Evolutionary conservation across 2,329 filamentous ascomycete genomes (phyloP).

Genomic region (Colletotrichum lini): DNA sequence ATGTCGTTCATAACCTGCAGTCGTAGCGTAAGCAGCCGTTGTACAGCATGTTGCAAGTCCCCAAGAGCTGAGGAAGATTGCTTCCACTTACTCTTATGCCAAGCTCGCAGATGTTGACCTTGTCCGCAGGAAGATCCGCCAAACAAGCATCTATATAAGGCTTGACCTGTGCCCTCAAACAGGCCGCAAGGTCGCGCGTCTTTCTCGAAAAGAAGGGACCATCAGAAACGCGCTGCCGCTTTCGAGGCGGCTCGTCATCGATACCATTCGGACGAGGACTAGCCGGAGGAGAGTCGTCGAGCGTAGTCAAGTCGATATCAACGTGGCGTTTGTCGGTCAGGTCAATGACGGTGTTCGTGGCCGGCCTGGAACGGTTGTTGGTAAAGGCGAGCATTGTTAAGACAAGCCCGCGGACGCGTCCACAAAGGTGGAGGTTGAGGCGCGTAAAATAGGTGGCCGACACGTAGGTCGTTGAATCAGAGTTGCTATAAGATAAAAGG

Average conservation of each 20-base stretch:
- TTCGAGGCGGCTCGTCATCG: conserved; percentile 48
- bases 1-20: conserved; percentile 23
- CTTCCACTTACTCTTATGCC: conserved; percentile 49
- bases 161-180: conserved; percentile 50
- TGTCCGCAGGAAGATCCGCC: conserved; percentile 43
- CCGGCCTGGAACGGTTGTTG: background rate
- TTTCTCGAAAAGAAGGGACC: conserved; percentile 33
- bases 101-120: conserved; percentile 48
- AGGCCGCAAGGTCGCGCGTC: conserved; percentile 43
- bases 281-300: conserved; percentile 42
- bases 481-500: background rate
- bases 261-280: conserved; percentile 12
- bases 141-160: conserved; percentile 51
- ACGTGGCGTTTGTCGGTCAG: background rate
- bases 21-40: conserved; percentile 1
- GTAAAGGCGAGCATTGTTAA: background rate
- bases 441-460: conserved; percentile 3
- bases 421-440: background rate
- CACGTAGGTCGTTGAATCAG: background rate
- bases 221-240: conserved; percentile 50
- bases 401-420: background rate
- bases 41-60: background rate
- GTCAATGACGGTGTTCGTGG: background rate
- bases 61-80: background rate
- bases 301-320: conserved; percentile 47